Evolutionary conservation across 2,329 filamentous ascomycete genomes (phyloP).

Genomic region (Colletotrichum chrysophilum): DNA sequence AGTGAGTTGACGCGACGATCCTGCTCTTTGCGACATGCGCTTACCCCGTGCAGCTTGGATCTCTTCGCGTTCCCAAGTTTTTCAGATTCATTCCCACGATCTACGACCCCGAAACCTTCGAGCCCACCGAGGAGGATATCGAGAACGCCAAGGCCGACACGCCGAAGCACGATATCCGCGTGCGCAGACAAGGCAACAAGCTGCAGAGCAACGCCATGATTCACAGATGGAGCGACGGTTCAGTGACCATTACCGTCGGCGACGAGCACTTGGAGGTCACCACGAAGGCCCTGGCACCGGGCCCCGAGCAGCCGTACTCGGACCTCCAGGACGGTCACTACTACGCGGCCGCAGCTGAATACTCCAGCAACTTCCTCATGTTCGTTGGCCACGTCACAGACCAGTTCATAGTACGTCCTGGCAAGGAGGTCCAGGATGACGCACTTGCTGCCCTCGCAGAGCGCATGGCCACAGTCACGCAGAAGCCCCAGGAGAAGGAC

Average conservation of each 20-base stretch:
- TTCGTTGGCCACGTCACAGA: slow-evolving; percentile 79
- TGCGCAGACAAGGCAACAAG: slow-evolving; percentile 69
- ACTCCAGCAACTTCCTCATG: slow-evolving; percentile 71
- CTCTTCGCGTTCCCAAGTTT: slow-evolving; percentile 75
- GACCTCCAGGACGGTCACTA: slow-evolving; percentile 75
- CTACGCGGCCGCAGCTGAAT: slow-evolving; percentile 75
- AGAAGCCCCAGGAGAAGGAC: slow-evolving; percentile 59
- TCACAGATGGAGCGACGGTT: slow-evolving; percentile 81
- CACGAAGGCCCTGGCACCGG: slow-evolving; percentile 72
- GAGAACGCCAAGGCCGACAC: slow-evolving; percentile 58
- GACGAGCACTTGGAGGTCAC: slow-evolving; percentile 78
- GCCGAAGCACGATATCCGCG: slow-evolving; percentile 71
- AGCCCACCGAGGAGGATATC: slow-evolving; percentile 61
- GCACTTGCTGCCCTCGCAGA: slow-evolving; percentile 72
- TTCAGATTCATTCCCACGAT: slow-evolving; percentile 71
- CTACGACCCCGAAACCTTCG: slow-evolving; percentile 71
- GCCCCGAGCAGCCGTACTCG: slow-evolving; percentile 63
- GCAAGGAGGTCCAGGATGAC: slow-evolving; percentile 71
- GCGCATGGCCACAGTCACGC: slow-evolving; percentile 68
- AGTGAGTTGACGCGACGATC: slow-evolving; percentile 48
- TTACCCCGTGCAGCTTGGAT: slow-evolving; percentile 60
- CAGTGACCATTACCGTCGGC: slow-evolving; percentile 76
- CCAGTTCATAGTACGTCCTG: slow-evolving; percentile 71
- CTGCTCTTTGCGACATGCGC: not conserved
- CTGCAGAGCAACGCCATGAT: slow-evolving; percentile 78